These are phyloP conservation scores for Coemansia sp. DNA, from an alignment of 192 early-diverging fungal species.

Conservation along the genomic window DNA sequence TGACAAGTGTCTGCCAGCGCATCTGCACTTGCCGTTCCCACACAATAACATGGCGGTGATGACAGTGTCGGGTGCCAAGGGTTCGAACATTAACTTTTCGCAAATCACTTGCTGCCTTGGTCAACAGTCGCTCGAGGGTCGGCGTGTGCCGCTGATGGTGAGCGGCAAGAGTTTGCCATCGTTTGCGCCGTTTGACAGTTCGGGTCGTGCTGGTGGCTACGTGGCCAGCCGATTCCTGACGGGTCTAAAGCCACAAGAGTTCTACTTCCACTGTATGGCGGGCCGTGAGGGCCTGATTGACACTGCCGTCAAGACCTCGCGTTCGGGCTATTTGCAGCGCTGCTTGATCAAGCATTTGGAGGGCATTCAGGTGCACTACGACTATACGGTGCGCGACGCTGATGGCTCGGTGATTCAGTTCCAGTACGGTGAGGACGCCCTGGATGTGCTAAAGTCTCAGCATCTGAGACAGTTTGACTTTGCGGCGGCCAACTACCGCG, in stretches of 20 bases:
- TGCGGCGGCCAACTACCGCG: slow-evolving; percentile 85
- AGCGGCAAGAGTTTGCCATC: slow-evolving; percentile 95
- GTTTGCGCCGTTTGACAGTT: slow-evolving; percentile 87
- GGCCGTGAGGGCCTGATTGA: slow-evolving; percentile 99
- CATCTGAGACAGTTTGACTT: slow-evolving; percentile 90
- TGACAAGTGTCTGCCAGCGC: slow-evolving; percentile 32
- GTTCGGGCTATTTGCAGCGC: slow-evolving; percentile 98
- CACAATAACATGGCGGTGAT: slow-evolving; percentile 99
- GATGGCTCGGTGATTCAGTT: slow-evolving; percentile 97
- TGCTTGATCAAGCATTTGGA: slow-evolving; percentile 99
- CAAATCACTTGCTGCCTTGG: slow-evolving; percentile 98
- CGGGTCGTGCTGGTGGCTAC: slow-evolving; percentile 92
- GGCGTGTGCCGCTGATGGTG: slow-evolving; percentile 96
- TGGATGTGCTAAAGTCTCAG: slow-evolving; percentile 95
- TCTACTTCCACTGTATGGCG: slow-evolving; percentile 95
- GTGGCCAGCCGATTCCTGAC: slow-evolving; percentile 98
- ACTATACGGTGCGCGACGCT: slow-evolving; percentile 92
- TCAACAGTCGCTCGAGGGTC: slow-evolving; percentile 97
- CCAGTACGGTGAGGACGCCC: slow-evolving; percentile 96
- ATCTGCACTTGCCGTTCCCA: slow-evolving; percentile 72
- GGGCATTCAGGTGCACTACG: slow-evolving; percentile 92
- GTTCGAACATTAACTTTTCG: slow-evolving; percentile 88
- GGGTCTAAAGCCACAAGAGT: slow-evolving; percentile 93
- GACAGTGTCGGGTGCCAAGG: slow-evolving; percentile 98
- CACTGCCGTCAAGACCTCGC: slow-evolving; percentile 99